phyloP scores from a whole-genome alignment of 2,329 filamentous ascomycete species.

The Epichloe festucae region DNA sequence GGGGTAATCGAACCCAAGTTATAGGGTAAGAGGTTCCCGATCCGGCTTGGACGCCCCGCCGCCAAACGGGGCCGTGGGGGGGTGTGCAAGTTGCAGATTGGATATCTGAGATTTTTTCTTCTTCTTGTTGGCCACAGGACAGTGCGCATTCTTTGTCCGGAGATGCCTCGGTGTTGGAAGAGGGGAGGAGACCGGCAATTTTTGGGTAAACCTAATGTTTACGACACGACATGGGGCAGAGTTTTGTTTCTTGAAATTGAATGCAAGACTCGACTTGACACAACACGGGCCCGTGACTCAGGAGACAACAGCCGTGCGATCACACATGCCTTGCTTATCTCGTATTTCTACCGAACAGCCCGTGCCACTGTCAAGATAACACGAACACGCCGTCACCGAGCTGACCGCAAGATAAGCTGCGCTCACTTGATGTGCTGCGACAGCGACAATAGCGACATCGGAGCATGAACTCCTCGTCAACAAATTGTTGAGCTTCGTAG shows the following conservation, averaged over 20 bases:
- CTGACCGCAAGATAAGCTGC: constrained; percentile 5
- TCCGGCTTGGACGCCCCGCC: background rate
- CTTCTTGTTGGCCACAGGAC: background rate
- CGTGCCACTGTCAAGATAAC: constrained; percentile 3
- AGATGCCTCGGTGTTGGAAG: constrained; percentile 1
- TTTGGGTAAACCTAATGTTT: too few relatives aligned
- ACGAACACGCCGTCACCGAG: constrained; percentile 1
- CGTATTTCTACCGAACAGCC: background rate
- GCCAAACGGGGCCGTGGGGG: background rate
- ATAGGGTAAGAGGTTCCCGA: constrained; percentile 10
- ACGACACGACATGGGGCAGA: background rate
- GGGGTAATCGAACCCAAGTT: constrained; percentile 8
- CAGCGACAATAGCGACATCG: background rate
- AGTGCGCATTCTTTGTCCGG: background rate
- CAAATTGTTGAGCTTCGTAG: too few relatives aligned
- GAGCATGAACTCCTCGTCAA: background rate
- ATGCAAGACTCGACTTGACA: background rate
- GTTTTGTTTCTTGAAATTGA: background rate
- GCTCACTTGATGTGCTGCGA: background rate
- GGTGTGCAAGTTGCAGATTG: background rate
- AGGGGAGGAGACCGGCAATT: too few relatives aligned
- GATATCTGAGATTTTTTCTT: background rate
- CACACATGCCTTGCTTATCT: background rate
- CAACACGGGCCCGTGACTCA: background rate
- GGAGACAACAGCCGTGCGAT: background rate